Conservation (phyloP, 116 monocot genomes). For the Trichopus zeylanicus region DNA sequence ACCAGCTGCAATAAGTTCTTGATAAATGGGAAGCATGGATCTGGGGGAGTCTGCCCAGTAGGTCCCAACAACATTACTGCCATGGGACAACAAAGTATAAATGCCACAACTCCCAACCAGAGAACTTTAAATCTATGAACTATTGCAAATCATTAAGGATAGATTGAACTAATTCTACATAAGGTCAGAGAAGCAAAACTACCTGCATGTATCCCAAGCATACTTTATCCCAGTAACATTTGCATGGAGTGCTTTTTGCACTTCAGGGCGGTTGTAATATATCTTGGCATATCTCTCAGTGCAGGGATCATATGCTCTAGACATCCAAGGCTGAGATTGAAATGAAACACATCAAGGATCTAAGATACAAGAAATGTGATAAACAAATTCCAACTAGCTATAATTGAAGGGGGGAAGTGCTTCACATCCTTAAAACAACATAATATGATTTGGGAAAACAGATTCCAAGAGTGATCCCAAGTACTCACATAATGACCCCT, state of each 20-base stretch:
- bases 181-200: too few species aligned
- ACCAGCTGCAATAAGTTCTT: conserved; percentile 76
- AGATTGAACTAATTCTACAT: too few species aligned
- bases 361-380: background rate
- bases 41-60: conserved; percentile 77
- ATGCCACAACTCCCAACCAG: background rate
- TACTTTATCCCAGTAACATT: conserved; percentile 62
- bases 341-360: background rate
- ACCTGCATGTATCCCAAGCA: conserved; percentile 79
- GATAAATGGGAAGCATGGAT: conserved; percentile 90
- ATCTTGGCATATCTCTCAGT: conserved; percentile 41
- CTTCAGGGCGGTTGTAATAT: conserved; percentile 76
- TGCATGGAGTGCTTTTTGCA: conserved; percentile 82
- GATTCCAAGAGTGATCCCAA: background rate
- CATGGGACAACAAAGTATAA: background rate
- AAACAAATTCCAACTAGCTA: background rate
- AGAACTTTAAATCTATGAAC: too few species aligned
- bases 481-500: conserved; percentile 66
- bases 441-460: background rate
- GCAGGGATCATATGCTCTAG: conserved; percentile 72
- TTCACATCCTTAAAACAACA: too few species aligned
- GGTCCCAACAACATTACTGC: conserved; percentile 40
- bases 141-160: too few species aligned
- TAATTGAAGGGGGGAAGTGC: too few species aligned
- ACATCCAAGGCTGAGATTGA: conserved; percentile 67